Conservation (phyloP, 2,329 filamentous ascomycete genomes). For the Pseudocercospora macadamiae region DNA sequence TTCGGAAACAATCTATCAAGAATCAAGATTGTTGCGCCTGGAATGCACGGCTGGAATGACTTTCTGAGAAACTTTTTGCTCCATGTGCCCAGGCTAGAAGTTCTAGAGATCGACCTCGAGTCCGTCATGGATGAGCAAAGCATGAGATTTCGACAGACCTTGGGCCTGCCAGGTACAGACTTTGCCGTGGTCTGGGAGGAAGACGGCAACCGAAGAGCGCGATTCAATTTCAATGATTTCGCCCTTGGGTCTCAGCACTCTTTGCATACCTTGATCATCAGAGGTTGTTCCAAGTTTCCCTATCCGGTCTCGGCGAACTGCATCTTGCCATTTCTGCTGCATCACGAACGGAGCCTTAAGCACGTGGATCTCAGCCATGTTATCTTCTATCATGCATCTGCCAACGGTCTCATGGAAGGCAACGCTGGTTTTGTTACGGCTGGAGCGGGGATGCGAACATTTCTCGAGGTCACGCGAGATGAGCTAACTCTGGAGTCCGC, state of each 20-base stretch:
- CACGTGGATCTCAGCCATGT: neutral
- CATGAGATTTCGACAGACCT: conserved; percentile 1
- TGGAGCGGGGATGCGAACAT: neutral
- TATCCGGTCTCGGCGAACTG: neutral
- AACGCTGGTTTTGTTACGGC: neutral
- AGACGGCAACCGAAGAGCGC: neutral
- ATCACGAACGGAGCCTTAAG: neutral
- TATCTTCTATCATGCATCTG: neutral
- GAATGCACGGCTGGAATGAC: conserved; percentile 1
- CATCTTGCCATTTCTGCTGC: neutral
- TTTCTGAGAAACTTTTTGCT: neutral
- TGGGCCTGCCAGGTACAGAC: neutral
- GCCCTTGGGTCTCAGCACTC: neutral
- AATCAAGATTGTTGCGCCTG: neutral
- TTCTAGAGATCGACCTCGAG: neutral
- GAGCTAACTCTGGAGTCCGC: neutral
- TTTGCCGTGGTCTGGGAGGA: neutral
- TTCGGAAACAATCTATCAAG: neutral
- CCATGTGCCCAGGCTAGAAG: neutral
- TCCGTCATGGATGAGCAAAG: conserved; percentile 5
- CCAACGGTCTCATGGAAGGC: neutral
- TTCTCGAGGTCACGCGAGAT: neutral
- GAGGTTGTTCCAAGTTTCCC: neutral
- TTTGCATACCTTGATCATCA: neutral
- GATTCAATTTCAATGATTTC: neutral